These are phyloP conservation scores for Melampsora americana DNA, from an alignment of 1,284 basidiomycete species.

Conservation along the genomic window DNA sequence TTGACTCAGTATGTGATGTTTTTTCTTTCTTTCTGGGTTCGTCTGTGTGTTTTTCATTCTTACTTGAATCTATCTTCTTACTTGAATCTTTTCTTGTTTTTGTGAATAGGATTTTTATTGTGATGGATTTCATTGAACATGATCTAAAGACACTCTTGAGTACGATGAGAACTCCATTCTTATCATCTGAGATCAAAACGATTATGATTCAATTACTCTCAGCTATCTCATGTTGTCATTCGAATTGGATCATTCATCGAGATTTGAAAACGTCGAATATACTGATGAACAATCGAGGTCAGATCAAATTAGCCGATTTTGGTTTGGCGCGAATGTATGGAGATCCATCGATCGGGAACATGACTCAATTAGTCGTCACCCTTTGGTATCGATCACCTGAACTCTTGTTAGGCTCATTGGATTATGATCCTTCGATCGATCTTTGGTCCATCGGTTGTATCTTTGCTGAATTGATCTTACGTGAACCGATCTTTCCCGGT, in stretches of 20 bases:
- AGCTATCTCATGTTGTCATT: slow-evolving; percentile 85
- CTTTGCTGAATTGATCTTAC: slow-evolving; percentile 89
- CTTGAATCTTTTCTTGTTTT: no score
- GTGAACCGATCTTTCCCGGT: slow-evolving; percentile 92
- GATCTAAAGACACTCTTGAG: slow-evolving; percentile 93
- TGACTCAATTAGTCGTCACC: slow-evolving; percentile 96
- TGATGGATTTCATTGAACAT: slow-evolving; percentile 99
- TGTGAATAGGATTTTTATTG: slow-evolving; percentile 81
- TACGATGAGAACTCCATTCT: slow-evolving; percentile 87
- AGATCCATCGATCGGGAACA: slow-evolving; percentile 87
- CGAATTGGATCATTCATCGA: slow-evolving; percentile 94
- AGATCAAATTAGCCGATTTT: slow-evolving; percentile 98
- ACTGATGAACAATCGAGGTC: slow-evolving; percentile 97
- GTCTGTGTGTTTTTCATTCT: background rate
- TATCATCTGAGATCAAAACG: slow-evolving; percentile 97
- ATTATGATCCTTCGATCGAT: slow-evolving; percentile 94
- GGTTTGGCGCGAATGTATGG: slow-evolving; percentile 92
- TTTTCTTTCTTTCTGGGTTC: slow-evolving; percentile 47
- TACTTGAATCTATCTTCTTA: slow-evolving; percentile 23
- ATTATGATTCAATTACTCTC: slow-evolving; percentile 89
- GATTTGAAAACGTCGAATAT: slow-evolving; percentile 97
- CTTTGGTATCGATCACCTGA: slow-evolving; percentile 98
- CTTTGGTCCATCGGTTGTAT: slow-evolving; percentile 99
- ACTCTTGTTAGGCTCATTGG: slow-evolving; percentile 86
- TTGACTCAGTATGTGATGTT: slow-evolving; percentile 80